Evolutionary conservation across 345 rosid genomes (phyloP), one percentile per base, ranked within the genome.

Genomic region (Boechera divaricarpa): DNA sequence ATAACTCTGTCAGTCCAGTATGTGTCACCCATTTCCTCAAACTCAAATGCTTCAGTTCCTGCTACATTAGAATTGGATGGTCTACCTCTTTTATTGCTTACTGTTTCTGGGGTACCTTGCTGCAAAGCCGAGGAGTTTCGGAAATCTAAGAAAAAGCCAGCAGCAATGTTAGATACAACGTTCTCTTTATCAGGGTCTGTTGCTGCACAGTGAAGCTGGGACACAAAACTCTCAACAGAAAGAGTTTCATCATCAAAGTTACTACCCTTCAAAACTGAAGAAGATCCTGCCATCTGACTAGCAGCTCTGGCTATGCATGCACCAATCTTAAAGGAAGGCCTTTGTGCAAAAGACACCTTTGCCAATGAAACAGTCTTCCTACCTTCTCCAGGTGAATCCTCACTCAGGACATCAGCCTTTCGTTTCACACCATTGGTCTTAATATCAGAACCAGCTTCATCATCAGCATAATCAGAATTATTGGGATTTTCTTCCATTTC

Each of bases 1-100:
- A 94, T 86, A 67, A 92, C 83, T 72, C 91, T 86, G 84, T 92
- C 94, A 44, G 95, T 94, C 98, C 98, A 94, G 61, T 90, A 94
- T 65, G 97, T 90, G 76, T 94, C 98, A 47, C 80, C 89, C 93
- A 84, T 86, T 79, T 94, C 97, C 81, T 90, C 98, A 77, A 92
- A 94, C 80, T 92, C 97, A 74, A 90, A 94, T 72, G 97, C 85
- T 82, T 86, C 94, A 1, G 96, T 80, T 69, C 81, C 79, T 63
- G 84, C 89, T 67, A 63, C 73, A 21, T 65, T 54, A n/a, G 81
- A 59, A 70, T 67, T 83, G 48, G 86, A 82, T n/a, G 68, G 54
- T 77, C 74, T 82, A 70, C 76, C 81, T 82, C 88, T 85, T 81
- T 88, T 89, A 35, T 81, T 84, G 57, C 80, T 66, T 16, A 32